Evolutionary conservation across 352 stramenopile genomes (phyloP).

Genomic region (Phytophthora hibernalis): DNA sequence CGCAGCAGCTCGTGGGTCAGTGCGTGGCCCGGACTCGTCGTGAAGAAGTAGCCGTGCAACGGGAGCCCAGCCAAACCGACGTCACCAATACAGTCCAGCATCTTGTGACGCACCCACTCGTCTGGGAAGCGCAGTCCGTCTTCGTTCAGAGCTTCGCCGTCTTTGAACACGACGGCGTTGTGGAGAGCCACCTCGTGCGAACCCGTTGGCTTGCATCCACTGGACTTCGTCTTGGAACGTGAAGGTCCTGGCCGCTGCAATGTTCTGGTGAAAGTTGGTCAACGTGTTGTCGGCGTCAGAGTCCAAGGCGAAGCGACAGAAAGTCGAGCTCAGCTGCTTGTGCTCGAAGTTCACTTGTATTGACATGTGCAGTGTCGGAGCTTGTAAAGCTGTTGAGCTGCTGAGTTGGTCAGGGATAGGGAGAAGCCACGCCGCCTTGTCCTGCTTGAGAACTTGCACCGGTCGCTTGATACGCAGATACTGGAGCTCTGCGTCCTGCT

Average conservation of each 20-base stretch:
- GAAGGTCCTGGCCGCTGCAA: conserved; percentile 71
- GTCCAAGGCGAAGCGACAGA: conserved; percentile 49
- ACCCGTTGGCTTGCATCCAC: conserved; percentile 57
- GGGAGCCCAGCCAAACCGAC: conserved; percentile 60
- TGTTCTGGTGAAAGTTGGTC: conserved; percentile 36
- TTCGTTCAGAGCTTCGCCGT: conserved; percentile 44
- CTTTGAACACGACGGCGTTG: conserved; percentile 72
- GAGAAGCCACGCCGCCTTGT: conserved; percentile 76
- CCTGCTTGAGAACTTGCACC: conserved; percentile 63
- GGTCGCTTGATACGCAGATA: conserved; percentile 54
- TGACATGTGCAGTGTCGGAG: conserved; percentile 56
- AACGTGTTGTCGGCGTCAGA: conserved; percentile 41
- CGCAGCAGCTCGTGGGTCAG: conserved; percentile 68
- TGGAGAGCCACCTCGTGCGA: conserved; percentile 68
- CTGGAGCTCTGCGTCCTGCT: conserved; percentile 13
- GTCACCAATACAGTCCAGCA: conserved; percentile 79
- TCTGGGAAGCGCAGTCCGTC: conserved; percentile 63
- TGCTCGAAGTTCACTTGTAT: conserved; percentile 79
- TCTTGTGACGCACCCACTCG: conserved; percentile 78
- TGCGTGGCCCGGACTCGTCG: conserved; percentile 69
- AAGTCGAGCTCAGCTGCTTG: conserved; percentile 55
- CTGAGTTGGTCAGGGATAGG: conserved; percentile 42
- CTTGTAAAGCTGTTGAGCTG: conserved; percentile 8
- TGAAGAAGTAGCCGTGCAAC: conserved; percentile 72
- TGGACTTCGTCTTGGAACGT: conserved; percentile 78